Conservation (phyloP, 257 asterid species). For the Solanum ahanhuiri region DNA sequence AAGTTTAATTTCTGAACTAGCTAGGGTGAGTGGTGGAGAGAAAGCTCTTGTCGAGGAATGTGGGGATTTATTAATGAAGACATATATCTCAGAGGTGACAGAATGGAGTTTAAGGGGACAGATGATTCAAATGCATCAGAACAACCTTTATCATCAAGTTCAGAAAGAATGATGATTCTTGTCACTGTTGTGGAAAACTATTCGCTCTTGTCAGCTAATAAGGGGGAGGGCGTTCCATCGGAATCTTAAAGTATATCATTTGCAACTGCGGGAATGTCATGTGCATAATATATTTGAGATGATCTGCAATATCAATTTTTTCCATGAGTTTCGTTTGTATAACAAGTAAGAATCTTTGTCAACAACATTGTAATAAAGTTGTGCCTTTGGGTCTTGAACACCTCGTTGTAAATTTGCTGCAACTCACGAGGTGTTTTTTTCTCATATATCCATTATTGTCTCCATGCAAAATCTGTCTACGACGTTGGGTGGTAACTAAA, state of each 20-base stretch:
- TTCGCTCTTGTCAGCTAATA: background rate
- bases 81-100: constrained; percentile 44
- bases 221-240: background rate
- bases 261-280: background rate
- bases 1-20: constrained; percentile 43
- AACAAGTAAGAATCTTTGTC: background rate
- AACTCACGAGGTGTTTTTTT: background rate
- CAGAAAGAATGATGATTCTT: background rate
- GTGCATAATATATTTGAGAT: background rate
- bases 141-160: background rate
- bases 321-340: background rate
- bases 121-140: constrained; percentile 3
- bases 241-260: background rate
- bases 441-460: background rate
- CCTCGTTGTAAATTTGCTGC: background rate
- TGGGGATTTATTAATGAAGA: constrained; percentile 40
- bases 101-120: constrained; percentile 38
- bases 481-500: background rate
- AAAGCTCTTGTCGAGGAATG: constrained; percentile 56
- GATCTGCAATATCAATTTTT: background rate
- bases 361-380: background rate
- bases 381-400: background rate
- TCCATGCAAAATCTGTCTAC: background rate
- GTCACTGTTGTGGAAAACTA: background rate
- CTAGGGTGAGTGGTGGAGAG: constrained; percentile 50